Percentiles rank a stretch among this genome's conserved stretches.
Conservation (phyloP, 1,139 yeast species). For the Candida buenavistaensis region DNA sequence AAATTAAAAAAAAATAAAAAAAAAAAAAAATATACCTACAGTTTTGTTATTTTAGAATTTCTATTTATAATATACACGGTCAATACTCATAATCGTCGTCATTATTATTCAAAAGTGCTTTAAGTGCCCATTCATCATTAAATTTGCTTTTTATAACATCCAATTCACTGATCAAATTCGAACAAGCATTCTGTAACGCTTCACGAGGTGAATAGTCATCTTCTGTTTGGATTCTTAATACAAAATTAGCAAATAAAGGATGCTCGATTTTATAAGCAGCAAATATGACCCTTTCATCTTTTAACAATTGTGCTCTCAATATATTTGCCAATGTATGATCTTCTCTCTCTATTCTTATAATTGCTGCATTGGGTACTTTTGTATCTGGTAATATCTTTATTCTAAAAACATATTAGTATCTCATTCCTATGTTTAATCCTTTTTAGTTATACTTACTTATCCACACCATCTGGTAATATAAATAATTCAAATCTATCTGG, state of each 20-base stretch:
- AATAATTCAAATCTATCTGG: constrained; percentile 98
- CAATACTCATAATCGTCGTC: constrained; percentile 13
- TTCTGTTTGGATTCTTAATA: constrained; percentile 91
- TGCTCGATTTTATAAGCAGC: constrained; percentile 98
- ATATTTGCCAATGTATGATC: constrained; percentile 95
- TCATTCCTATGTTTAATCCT: neutral
- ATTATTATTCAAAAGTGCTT: constrained; percentile 51
- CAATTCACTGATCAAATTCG: constrained; percentile 76
- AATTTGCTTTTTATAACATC: constrained; percentile 74
- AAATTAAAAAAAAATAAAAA: neutral
- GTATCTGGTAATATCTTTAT: constrained; percentile 90
- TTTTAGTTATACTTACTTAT: constrained; percentile 54
- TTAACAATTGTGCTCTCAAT: constrained; percentile 79
- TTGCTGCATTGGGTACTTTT: constrained; percentile 92
- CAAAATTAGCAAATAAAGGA: constrained; percentile 92
- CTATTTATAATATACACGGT: too few relatives aligned
- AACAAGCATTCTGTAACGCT: constrained; percentile 88
- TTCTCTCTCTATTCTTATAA: constrained; percentile 90
- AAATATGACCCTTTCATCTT: constrained; percentile 83
- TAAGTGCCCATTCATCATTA: constrained; percentile 90
- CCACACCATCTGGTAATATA: constrained; percentile 95
- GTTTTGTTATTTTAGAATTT: too few relatives aligned
- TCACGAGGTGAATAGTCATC: constrained; percentile 91
- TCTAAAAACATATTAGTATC: constrained; percentile 28
- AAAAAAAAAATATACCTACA: too few relatives aligned